Percentiles rank a stretch among this genome's conserved stretches.
These are phyloP conservation scores for Sugiyamaella novakii DNA, from an alignment of 1,139 yeast species.

Conservation along the genomic window DNA sequence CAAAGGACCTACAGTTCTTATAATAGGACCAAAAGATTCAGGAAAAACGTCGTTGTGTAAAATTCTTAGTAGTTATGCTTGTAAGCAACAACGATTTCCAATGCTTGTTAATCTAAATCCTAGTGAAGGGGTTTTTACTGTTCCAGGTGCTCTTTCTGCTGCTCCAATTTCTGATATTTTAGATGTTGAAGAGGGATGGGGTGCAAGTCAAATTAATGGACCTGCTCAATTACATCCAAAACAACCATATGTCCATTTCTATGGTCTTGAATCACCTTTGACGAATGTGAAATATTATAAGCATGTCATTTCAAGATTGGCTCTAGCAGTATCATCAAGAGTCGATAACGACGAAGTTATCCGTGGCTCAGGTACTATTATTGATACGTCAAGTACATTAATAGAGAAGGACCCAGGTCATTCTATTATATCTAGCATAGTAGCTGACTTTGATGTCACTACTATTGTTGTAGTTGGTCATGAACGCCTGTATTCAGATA, in stretches of 20 bases:
- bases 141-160: slow-evolving; percentile 87
- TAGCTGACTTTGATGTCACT: slow-evolving; percentile 58
- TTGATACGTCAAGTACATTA: slow-evolving; percentile 70
- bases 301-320: slow-evolving; percentile 57
- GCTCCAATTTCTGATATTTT: slow-evolving; percentile 79
- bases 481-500: slow-evolving; percentile 61
- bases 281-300: slow-evolving; percentile 67
- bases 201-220: slow-evolving; percentile 85
- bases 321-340: slow-evolving; percentile 60
- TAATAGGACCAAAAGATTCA: slow-evolving; percentile 69
- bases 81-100: slow-evolving; percentile 61
- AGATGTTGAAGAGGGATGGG: slow-evolving; percentile 85
- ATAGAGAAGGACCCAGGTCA: slow-evolving; percentile 46
- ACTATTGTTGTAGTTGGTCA: slow-evolving; percentile 46
- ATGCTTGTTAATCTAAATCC: slow-evolving; percentile 84
- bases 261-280: slow-evolving; percentile 64
- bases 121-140: slow-evolving; percentile 69
- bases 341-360: slow-evolving; percentile 57
- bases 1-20: slow-evolving; percentile 62
- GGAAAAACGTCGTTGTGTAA: slow-evolving; percentile 83
- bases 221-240: slow-evolving; percentile 79
- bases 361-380: slow-evolving; percentile 63
- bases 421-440: slow-evolving; percentile 57
- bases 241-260: slow-evolving; percentile 81
- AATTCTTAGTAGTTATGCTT: slow-evolving; percentile 72